phyloP scores from a whole-genome alignment of 2,329 filamentous ascomycete genomes.

The Penicillium hordei region DNA sequence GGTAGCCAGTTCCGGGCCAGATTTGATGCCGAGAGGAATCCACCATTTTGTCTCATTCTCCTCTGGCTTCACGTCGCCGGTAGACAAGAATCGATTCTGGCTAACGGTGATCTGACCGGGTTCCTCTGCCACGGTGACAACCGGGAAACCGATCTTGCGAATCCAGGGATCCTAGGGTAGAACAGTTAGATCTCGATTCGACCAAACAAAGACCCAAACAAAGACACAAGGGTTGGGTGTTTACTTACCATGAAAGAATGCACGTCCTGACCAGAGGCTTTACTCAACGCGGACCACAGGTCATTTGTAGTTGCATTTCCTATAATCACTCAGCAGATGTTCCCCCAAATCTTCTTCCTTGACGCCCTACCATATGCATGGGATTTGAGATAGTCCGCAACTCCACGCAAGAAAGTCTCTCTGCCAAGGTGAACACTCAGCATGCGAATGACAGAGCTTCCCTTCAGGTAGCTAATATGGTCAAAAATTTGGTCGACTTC shows the following conservation, averaged over 20 bases:
- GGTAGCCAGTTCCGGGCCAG: constrained; percentile 64
- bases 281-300: constrained; percentile 82
- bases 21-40: constrained; percentile 84
- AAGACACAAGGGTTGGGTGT: background rate
- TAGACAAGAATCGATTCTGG: constrained; percentile 87
- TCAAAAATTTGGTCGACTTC: constrained; percentile 99
- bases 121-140: constrained; percentile 82
- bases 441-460: constrained; percentile 96
- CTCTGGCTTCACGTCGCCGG: constrained; percentile 84
- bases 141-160: constrained; percentile 88
- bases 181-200: constrained; percentile 10
- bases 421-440: constrained; percentile 84
- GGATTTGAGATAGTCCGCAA: constrained; percentile 82
- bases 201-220: background rate
- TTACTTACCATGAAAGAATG: constrained; percentile 70
- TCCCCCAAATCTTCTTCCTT: background rate
- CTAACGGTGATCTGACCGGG: constrained; percentile 76
- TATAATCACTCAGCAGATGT: constrained; percentile 20
- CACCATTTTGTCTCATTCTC: constrained; percentile 95
- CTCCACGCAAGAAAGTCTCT: constrained; percentile 85
- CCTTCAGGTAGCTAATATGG: constrained; percentile 93
- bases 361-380: constrained; percentile 70
- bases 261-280: constrained; percentile 85
- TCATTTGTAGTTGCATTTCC: constrained; percentile 84
- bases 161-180: constrained; percentile 72